Conservation (phyloP, 1,284 basidiomycete genomes). For the Naganishia albida region DNA sequence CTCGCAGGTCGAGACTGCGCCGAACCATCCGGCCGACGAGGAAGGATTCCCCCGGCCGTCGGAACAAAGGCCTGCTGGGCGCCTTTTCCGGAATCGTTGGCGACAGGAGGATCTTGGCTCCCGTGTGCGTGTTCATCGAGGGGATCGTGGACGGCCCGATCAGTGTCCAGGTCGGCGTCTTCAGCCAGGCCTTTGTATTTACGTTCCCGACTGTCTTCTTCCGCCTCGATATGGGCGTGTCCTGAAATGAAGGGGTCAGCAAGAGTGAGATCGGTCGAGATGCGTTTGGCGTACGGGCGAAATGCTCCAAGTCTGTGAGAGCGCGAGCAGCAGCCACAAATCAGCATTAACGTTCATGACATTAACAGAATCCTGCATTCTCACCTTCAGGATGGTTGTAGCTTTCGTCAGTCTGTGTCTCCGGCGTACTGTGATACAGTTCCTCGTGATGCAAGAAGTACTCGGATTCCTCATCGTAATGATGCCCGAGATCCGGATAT, state of each 20-base stretch:
- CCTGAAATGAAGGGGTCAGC: slow-evolving; percentile 49
- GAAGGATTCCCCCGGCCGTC: slow-evolving; percentile 13
- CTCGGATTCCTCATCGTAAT: slow-evolving; percentile 68
- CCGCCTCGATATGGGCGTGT: slow-evolving; percentile 77
- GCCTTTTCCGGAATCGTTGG: slow-evolving; percentile 10
- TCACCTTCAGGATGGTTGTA: slow-evolving; percentile 90
- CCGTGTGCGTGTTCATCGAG: slow-evolving; percentile 49
- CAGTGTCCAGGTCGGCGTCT: slow-evolving; percentile 44
- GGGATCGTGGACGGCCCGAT: slow-evolving; percentile 49
- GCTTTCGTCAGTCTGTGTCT: slow-evolving; percentile 92
- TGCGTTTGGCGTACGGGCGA: slow-evolving; percentile 39
- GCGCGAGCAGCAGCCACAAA: background rate
- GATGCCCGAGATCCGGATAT: slow-evolving; percentile 88
- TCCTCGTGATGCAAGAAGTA: slow-evolving; percentile 88
- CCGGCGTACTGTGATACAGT: slow-evolving; percentile 88
- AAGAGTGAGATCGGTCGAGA: background rate
- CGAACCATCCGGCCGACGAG: slow-evolving; percentile 25
- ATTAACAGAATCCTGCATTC: slow-evolving; percentile 30
- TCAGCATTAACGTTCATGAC: background rate
- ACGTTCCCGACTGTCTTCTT: slow-evolving; percentile 66
- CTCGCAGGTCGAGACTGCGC: slow-evolving; percentile 20
- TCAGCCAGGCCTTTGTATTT: slow-evolving; percentile 48
- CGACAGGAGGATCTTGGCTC: slow-evolving; percentile 37
- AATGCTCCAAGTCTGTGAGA: slow-evolving; percentile 47
- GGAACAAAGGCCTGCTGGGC: slow-evolving; percentile 12